phyloP scores from a whole-genome alignment of 768 basidiomycete genomes.

The Lactarius deliciosus region DNA sequence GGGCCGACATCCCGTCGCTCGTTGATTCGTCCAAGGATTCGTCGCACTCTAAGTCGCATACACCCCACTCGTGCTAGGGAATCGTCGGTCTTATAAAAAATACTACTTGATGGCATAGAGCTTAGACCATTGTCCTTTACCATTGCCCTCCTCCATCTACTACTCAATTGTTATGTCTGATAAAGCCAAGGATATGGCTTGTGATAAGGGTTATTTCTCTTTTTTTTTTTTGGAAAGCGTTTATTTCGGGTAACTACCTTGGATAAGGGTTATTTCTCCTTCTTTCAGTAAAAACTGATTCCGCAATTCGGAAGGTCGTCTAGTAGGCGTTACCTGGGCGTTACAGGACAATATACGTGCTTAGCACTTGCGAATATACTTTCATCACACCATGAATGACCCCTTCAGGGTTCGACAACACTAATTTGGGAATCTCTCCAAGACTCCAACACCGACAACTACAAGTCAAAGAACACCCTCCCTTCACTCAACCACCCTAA shows the following conservation, averaged over 20 bases:
- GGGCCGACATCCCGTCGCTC: neutral
- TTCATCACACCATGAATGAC: slow-evolving; percentile 23
- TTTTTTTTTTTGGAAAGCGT: too few relatives aligned
- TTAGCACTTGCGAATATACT: neutral
- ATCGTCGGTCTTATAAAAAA: neutral
- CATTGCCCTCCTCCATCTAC: neutral
- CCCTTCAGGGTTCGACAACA: slow-evolving; percentile 26
- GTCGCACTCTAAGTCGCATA: neutral
- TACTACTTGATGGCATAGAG: neutral
- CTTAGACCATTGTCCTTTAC: neutral
- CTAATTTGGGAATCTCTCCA: neutral
- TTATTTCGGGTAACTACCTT: too few relatives aligned
- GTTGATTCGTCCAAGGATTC: too few relatives aligned
- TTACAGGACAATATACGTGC: neutral
- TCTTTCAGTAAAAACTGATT: neutral
- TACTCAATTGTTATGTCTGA: neutral
- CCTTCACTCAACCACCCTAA: neutral
- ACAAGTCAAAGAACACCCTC: neutral
- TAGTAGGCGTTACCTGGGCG: neutral
- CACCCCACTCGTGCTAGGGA: neutral
- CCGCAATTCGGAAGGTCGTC: neutral
- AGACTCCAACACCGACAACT: neutral
- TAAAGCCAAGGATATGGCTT: too few relatives aligned
- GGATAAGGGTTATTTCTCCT: neutral
- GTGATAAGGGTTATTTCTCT: neutral